Evolutionary conservation across 805 yeast genomes (phyloP).

Genomic region (Candida succiphila): DNA sequence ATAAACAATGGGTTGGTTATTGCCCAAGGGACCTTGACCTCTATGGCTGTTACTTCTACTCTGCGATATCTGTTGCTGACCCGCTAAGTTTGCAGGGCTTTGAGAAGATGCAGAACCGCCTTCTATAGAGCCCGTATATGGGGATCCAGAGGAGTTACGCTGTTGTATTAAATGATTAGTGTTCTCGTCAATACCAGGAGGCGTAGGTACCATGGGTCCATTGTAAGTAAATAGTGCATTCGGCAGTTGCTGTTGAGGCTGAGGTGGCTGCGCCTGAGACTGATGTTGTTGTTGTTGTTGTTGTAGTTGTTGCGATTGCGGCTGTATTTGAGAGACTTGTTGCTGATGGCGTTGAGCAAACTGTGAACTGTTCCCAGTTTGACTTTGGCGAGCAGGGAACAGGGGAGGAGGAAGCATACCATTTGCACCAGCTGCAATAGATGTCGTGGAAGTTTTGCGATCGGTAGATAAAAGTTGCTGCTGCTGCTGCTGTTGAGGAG

Average conservation of each 20-base stretch:
- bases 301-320: not conserved
- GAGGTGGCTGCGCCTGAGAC: constrained; percentile 5
- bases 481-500: not conserved
- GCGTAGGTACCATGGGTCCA: not conserved
- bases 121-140: not conserved
- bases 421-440: constrained; percentile 15
- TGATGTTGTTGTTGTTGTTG: not conserved
- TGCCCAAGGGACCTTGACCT: not conserved
- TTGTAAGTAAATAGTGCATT: constrained; percentile 6
- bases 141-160: not conserved
- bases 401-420: constrained; percentile 18
- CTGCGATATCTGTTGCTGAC: no score
- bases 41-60: no score
- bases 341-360: no score
- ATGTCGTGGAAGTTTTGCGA: constrained; percentile 7
- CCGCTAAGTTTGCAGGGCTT: not conserved
- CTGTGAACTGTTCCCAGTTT: not conserved
- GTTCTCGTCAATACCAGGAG: not conserved
- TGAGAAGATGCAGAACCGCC: not conserved
- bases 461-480: not conserved
- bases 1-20: not conserved
- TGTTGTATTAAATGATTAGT: no score
- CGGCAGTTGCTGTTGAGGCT: constrained; percentile 8
- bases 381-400: constrained; percentile 9
- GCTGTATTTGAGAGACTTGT: not conserved